Evolutionary conservation across 2,329 filamentous ascomycete genomes (phyloP).

Genomic region (Emmonsia crescens): DNA sequence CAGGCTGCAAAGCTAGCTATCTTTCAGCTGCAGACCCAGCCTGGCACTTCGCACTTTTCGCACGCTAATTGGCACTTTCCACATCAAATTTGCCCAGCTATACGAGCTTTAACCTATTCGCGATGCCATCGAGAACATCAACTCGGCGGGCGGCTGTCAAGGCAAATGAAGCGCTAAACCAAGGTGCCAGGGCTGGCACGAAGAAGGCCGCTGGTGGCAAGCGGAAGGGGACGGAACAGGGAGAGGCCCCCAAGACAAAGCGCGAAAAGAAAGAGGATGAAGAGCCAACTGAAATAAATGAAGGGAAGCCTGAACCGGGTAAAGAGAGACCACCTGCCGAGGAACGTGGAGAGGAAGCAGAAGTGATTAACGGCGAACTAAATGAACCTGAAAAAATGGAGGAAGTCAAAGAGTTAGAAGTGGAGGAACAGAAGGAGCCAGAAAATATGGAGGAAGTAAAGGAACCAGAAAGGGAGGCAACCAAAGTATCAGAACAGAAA

Average conservation of each 20-base stretch:
- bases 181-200: constrained; percentile 21
- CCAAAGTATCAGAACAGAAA: constrained; percentile 7
- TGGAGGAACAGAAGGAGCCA: constrained; percentile 14
- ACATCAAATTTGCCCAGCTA: neutral
- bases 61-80: neutral
- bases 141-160: constrained; percentile 34
- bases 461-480: constrained; percentile 6
- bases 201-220: constrained; percentile 25
- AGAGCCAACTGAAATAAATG: neutral
- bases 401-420: constrained; percentile 10
- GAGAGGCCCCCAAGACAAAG: constrained; percentile 24
- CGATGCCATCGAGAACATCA: constrained; percentile 28
- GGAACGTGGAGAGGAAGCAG: constrained; percentile 13
- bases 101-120: neutral
- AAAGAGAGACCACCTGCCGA: constrained; percentile 7
- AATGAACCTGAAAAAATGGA: constrained; percentile 15
- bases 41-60: neutral
- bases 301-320: neutral
- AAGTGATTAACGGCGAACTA: constrained; percentile 11
- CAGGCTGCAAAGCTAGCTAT: neutral
- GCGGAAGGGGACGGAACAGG: constrained; percentile 24
- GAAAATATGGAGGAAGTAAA: constrained; percentile 11
- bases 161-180: constrained; percentile 32
- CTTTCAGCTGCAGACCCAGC: neutral
- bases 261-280: constrained; percentile 27